Conservation (phyloP, 176 grass and related monocot species). For the Oryza australiensis region DNA sequence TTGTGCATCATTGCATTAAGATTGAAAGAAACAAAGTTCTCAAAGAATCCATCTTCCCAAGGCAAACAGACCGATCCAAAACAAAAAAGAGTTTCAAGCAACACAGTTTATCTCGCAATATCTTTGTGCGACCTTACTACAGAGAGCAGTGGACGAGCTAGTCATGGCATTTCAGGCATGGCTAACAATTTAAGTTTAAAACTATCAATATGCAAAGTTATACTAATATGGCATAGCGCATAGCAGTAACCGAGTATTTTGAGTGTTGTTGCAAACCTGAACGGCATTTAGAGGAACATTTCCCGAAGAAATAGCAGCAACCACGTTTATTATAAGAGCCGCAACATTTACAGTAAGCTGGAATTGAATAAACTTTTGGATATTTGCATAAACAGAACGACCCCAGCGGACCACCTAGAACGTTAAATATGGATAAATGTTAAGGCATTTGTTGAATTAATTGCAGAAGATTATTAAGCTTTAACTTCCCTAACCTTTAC, state of each 20-base stretch:
- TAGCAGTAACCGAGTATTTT: constrained; percentile 1
- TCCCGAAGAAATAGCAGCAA: constrained; percentile 88
- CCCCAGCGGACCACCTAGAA: constrained; percentile 95
- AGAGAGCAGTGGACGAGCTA: not conserved
- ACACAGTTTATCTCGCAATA: too few species aligned
- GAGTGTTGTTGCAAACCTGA: constrained; percentile 64
- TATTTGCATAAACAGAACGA: constrained; percentile 94
- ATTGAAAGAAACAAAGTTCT: not conserved
- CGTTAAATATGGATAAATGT: constrained; percentile 22
- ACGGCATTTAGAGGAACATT: constrained; percentile 96
- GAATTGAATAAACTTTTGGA: constrained; percentile 99
- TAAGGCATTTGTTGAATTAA: constrained; percentile 9
- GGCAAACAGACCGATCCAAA: not conserved
- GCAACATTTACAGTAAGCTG: constrained; percentile 97
- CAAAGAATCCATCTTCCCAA: not conserved
- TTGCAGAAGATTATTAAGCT: constrained; percentile 20
- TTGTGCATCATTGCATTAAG: not conserved
- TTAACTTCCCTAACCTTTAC: constrained; percentile 67
- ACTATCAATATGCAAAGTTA: constrained; percentile 6
- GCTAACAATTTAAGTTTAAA: constrained; percentile 1
- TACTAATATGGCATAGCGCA: not conserved
- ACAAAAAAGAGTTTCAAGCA: not conserved
- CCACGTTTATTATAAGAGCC: constrained; percentile 95
- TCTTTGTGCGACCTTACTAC: too few species aligned
- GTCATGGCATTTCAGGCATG: constrained; percentile 1